These are phyloP conservation scores for Monosporozyma unispora DNA, from an alignment of 805 yeast species.

Conservation along the genomic window DNA sequence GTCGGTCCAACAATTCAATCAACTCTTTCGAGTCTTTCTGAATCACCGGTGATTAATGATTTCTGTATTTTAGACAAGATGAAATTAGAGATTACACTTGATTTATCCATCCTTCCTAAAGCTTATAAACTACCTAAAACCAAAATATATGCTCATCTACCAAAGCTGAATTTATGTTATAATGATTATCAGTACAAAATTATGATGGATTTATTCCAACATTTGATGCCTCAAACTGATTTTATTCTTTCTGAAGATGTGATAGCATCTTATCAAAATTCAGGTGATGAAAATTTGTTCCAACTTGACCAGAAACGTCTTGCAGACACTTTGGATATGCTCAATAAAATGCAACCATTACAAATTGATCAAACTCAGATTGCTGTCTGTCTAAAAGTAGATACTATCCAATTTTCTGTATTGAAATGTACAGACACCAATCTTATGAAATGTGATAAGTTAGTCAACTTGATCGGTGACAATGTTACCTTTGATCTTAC, in stretches of 20 bases:
- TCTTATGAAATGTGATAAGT: slow-evolving; percentile 51
- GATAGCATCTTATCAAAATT: not conserved
- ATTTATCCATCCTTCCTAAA: slow-evolving; percentile 76
- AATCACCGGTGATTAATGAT: slow-evolving; percentile 27
- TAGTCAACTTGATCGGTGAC: slow-evolving; percentile 68
- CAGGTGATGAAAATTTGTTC: slow-evolving; percentile 6
- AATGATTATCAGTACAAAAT: slow-evolving; percentile 88
- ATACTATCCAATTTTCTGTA: slow-evolving; percentile 49
- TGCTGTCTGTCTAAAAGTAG: slow-evolving; percentile 67
- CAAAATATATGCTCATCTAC: slow-evolving; percentile 68
- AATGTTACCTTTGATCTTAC: slow-evolving; percentile 50
- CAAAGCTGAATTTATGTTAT: slow-evolving; percentile 58
- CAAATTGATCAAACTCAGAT: slow-evolving; percentile 52
- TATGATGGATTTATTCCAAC: slow-evolving; percentile 67
- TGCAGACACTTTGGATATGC: slow-evolving; percentile 13
- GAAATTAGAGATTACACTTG: slow-evolving; percentile 63
- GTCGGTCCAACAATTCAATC: slow-evolving; percentile 76
- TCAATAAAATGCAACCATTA: slow-evolving; percentile 35
- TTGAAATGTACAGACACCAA: slow-evolving; percentile 57
- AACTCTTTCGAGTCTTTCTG: slow-evolving; percentile 64
- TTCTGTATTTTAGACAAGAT: slow-evolving; percentile 68
- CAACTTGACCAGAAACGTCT: slow-evolving; percentile 23
- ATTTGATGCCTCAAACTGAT: slow-evolving; percentile 26
- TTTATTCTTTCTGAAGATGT: not conserved
- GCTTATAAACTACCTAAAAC: slow-evolving; percentile 66